Evolutionary conservation across 805 yeast genomes (phyloP), one percentile per base, ranked within the genome.

Genomic region (Wickerhamiella azymoides): DNA sequence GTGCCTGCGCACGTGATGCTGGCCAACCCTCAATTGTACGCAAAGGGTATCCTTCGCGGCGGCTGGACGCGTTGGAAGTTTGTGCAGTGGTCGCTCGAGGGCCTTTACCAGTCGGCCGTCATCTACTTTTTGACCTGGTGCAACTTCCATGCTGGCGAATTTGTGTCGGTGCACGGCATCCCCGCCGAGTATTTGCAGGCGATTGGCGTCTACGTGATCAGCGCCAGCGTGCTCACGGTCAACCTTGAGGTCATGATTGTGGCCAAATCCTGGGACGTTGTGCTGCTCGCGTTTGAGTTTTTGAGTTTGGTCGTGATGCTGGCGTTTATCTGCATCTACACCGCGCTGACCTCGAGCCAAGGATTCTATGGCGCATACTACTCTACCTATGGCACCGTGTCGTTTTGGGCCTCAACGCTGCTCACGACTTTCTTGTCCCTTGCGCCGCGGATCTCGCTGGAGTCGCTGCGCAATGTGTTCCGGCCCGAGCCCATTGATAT

Each of bases 281-380:
- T 83, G 21, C 68, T 82, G 17, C 45, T 71, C 25, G 57, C 76
- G 25, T 69, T 80, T 49, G 64, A 67, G 47, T 62, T 71, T 1
- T 57, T 84, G 39, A 77, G 85, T 11, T 68, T 69, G 45, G 57
- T 79, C 50, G 53, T 81, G 39, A 68, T 81, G 19, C 79, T 71
- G 54, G 73, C 77, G 57, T 83, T 93, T 92, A 74, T 84, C 3
- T 88, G 89, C 16, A 74, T 77, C 18, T 83, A 88, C 80, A 73
- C 85, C 24, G 62, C 76, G 2, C 60, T 72, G 25, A 50, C 63
- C 2, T 62, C 66, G 48, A 71, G 83, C 7, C 69, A 67, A 9
- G 81, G 75, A 54, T 79, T 78, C 53, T 83, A 75, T 61, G 68
- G 71, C 47, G 74, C 80, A 21, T 92, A 82, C 4, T 59, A 74